These are phyloP conservation scores for Drechslera avenae DNA, from an alignment of 2,329 filamentous ascomycete species.

Conservation along the genomic window DNA sequence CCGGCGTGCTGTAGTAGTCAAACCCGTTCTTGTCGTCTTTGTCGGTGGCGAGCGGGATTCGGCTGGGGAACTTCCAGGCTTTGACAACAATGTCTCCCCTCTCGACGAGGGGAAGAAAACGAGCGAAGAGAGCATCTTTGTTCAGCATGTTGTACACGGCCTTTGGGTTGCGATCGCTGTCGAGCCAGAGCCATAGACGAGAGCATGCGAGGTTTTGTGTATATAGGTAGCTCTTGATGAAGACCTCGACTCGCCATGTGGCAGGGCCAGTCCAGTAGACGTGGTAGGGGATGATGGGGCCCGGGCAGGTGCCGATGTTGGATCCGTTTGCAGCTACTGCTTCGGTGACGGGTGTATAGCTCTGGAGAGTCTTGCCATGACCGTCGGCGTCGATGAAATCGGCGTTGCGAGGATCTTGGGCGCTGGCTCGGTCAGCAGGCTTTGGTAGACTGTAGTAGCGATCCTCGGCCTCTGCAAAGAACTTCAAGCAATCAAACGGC, in stretches of 20 bases:
- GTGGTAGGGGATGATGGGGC: constrained; percentile 62
- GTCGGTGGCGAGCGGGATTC: constrained; percentile 58
- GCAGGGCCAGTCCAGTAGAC: constrained; percentile 63
- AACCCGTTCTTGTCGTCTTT: constrained; percentile 56
- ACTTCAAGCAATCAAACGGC: constrained; percentile 59
- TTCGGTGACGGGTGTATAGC: constrained; percentile 47
- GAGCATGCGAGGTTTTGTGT: constrained; percentile 63
- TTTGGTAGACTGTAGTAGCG: constrained; percentile 58
- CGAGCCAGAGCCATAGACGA: constrained; percentile 60
- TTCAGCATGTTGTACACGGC: constrained; percentile 59
- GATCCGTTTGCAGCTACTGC: constrained; percentile 47
- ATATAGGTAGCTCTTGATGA: constrained; percentile 62
- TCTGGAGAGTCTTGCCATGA: constrained; percentile 46
- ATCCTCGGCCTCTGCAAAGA: constrained; percentile 55
- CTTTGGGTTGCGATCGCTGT: constrained; percentile 58
- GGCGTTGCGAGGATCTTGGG: constrained; percentile 50
- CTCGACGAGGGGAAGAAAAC: constrained; percentile 60
- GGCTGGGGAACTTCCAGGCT: constrained; percentile 60
- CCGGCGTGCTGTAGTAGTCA: constrained; percentile 56
- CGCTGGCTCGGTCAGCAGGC: constrained; percentile 47
- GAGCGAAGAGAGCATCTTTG: constrained; percentile 58
- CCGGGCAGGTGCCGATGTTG: constrained; percentile 57
- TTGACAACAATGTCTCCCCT: constrained; percentile 59
- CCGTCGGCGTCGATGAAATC: constrained; percentile 53
- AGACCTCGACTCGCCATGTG: constrained; percentile 62